Percentiles rank a stretch among this genome's conserved stretches.
These are phyloP conservation scores for Metschnikowia orientalis DNA, from an alignment of 805 yeast species.

Conservation along the genomic window DNA sequence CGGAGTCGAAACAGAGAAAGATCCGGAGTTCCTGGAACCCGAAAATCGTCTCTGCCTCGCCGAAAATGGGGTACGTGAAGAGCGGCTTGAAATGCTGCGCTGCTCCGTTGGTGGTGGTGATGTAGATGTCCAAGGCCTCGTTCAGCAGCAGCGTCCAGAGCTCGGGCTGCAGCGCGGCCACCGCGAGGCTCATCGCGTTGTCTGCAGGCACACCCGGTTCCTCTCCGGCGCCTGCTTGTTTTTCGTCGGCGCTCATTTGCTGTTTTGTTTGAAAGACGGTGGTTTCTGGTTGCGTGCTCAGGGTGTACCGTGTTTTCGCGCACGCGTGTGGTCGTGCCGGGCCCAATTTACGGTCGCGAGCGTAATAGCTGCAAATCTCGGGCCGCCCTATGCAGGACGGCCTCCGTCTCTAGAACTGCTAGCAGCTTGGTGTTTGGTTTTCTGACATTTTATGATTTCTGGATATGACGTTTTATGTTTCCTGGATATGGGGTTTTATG, in stretches of 20 bases:
- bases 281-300: not conserved
- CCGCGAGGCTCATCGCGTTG: slow-evolving; percentile 9
- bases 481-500: too few species aligned
- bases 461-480: too few species aligned
- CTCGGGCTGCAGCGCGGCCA: slow-evolving; percentile 50
- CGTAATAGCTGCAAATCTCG: too few species aligned
- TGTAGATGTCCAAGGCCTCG: slow-evolving; percentile 53
- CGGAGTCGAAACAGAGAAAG: slow-evolving; percentile 64
- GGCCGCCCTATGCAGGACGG: too few species aligned
- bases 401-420: too few species aligned
- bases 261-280: not conserved
- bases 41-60: slow-evolving; percentile 82
- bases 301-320: too few species aligned
- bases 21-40: slow-evolving; percentile 74
- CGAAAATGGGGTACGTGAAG: slow-evolving; percentile 91
- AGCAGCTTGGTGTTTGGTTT: too few species aligned
- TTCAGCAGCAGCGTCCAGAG: slow-evolving; percentile 74
- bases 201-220: too few species aligned
- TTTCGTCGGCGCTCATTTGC: not conserved
- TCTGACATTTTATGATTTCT: too few species aligned
- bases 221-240: not conserved
- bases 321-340: not conserved
- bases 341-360: too few species aligned
- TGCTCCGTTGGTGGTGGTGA: slow-evolving; percentile 54
- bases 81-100: slow-evolving; percentile 62